Conservation (phyloP, 768 basidiomycete species). For the Pleurotus eryngii region DNA sequence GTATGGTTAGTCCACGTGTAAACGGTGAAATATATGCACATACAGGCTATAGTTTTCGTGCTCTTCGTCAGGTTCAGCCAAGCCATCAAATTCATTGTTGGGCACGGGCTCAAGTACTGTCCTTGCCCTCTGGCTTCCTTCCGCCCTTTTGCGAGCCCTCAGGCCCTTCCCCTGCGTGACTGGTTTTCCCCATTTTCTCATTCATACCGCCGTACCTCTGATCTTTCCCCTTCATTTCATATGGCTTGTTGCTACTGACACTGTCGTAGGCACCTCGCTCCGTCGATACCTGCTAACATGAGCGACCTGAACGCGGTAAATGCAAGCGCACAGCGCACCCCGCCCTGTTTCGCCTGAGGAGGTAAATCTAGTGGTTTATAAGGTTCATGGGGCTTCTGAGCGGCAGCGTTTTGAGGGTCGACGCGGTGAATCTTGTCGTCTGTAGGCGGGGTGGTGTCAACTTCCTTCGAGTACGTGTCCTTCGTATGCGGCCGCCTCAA, state of each 20-base stretch:
- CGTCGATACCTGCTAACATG: neutral
- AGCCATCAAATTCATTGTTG: too few species aligned
- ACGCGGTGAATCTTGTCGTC: constrained; percentile 43
- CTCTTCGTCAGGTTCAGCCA: too few species aligned
- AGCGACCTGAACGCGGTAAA: neutral
- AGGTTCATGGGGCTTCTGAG: constrained; percentile 47
- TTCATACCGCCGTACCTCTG: constrained; percentile 6
- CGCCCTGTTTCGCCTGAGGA: constrained; percentile 18
- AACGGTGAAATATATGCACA: too few species aligned
- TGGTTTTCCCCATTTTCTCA: constrained; percentile 8
- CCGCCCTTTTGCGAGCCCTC: constrained; percentile 6
- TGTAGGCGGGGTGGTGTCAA: constrained; percentile 39
- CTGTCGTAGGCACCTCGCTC: neutral
- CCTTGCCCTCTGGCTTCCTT: neutral
- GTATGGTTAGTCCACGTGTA: too few species aligned
- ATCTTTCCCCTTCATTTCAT: constrained; percentile 8
- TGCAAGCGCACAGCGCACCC: neutral
- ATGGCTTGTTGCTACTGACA: neutral
- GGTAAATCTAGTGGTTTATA: constrained; percentile 27
- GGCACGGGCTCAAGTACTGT: neutral
- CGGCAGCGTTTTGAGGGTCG: constrained; percentile 39
- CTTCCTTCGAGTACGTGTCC: constrained; percentile 47
- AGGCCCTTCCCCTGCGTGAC: constrained; percentile 9
- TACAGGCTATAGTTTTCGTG: too few species aligned
- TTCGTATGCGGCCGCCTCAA: constrained; percentile 23